phyloP scores from a whole-genome alignment of 2,329 filamentous ascomycete genomes.

The Sphaerulina vaccinii region DNA sequence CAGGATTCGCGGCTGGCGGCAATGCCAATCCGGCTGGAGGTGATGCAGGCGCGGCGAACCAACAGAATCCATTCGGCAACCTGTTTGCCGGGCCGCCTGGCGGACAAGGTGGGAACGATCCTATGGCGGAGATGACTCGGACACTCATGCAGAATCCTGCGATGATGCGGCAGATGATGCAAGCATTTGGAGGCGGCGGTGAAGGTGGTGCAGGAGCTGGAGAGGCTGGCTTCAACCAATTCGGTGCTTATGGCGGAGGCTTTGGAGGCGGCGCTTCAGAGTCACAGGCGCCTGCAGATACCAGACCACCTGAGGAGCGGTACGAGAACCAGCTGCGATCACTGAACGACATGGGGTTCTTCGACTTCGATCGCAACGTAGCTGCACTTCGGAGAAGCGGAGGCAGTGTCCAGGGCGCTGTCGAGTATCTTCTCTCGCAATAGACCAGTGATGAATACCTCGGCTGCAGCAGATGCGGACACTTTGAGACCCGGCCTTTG shows the following conservation, averaged over 20 bases:
- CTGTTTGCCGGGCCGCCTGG: conserved; percentile 63
- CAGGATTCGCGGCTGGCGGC: conserved; percentile 33
- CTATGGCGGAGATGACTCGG: conserved; percentile 48
- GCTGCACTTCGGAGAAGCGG: conserved; percentile 83
- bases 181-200: conserved; percentile 54
- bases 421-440: conserved; percentile 63
- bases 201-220: conserved; percentile 33
- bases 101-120: conserved; percentile 40
- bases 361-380: conserved; percentile 91
- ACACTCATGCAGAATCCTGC: conserved; percentile 59
- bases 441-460: conserved; percentile 2
- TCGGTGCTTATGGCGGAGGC: conserved; percentile 39
- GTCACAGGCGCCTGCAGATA: conserved; percentile 67
- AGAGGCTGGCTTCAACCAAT: conserved; percentile 47
- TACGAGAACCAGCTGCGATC: conserved; percentile 89
- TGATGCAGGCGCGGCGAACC: conserved; percentile 33
- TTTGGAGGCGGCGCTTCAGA: conserved; percentile 34
- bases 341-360: conserved; percentile 98
- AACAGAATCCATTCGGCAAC: conserved; percentile 45
- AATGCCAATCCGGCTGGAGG: conserved; percentile 32
- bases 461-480: conserved; percentile 2
- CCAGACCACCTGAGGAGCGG: conserved; percentile 84
- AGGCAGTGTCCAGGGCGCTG: conserved; percentile 88
- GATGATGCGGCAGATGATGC: conserved; percentile 52
- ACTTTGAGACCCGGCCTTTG: not conserved